Base-by-base conservation (phyloP, 1,139 yeast genomes). In the Hemisphaericaspora subhashii region DNA sequence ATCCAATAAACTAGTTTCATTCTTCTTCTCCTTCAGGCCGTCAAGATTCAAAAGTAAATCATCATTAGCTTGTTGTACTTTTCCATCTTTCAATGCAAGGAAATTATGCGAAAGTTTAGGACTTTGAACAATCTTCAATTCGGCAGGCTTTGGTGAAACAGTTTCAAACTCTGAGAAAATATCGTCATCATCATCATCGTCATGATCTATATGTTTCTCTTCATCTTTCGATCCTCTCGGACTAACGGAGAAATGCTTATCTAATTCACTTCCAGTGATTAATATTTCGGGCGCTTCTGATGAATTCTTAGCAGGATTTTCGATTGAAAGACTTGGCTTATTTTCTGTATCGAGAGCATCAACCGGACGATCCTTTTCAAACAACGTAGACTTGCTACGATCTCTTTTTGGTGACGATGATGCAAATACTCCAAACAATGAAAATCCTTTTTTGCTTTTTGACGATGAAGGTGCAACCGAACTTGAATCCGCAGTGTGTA, bases 1-100 rank as follows among this genome's bases (percentile, higher is more conserved):
- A 35, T 45, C 48, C 27, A 45, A 31, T 28, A 45, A 45, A 31
- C 39, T 45, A 9, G 22, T 31, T 20, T 39, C 39, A n/a, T 39
- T 35, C 8, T 8, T 24, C 17, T n/a, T 17, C 3, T 5, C 4
- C 21, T 27, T 27, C 20, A 7, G 5, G 9, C 4, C 20, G 10
- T 11, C 9, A 5, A 20, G 21, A 15, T 31, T 28, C 18, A 38
- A 38, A 25, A 40, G 27, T 15, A 42, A 21, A 14, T 42, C 40
- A 30, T 37, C 33, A n/a, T 33, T 28, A 14, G 33, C 25, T 24
- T 35, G 14, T 23, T 20, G 13, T 13, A 12, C 36, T 21, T 37
- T 25, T 5, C 40, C 39, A 23, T 40, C 41, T 22, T 42, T 44
- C 2, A 44, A 24, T 13, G 45, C 38, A 16, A 44, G 36, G 35